A percentile compares a stretch with the other conserved stretches of the same genome.
These are phyloP conservation scores for Microcera coccophila DNA, from an alignment of 2,329 filamentous ascomycete genomes.

Conservation along the genomic window DNA sequence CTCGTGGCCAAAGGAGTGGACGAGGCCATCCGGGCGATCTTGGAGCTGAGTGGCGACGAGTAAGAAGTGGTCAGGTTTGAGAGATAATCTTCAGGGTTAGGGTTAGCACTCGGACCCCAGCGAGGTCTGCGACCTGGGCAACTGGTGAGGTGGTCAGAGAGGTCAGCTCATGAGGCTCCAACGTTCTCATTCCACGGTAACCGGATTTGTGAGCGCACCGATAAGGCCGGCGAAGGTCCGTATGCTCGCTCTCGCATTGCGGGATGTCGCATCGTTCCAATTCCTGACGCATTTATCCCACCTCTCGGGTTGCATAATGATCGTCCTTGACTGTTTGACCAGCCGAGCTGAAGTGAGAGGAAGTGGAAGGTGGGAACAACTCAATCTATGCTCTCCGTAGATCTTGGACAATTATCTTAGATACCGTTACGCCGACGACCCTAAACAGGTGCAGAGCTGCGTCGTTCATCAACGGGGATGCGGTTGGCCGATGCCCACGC, in stretches of 20 bases:
- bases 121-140: not conserved
- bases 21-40: slow-evolving; percentile 47
- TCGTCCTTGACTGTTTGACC: no score
- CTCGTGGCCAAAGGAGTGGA: slow-evolving; percentile 53
- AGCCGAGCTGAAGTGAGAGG: no score
- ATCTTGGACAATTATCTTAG: not conserved
- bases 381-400: not conserved
- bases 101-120: not conserved
- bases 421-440: not conserved
- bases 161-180: not conserved
- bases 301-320: no score
- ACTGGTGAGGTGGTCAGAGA: slow-evolving; percentile 1
- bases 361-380: no score
- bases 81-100: not conserved
- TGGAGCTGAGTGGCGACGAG: not conserved
- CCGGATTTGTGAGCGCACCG: not conserved
- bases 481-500: slow-evolving; percentile 14
- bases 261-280: no score
- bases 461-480: not conserved
- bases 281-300: no score
- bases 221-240: not conserved
- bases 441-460: not conserved
- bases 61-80: not conserved
- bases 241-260: not conserved
- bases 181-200: not conserved